phyloP scores from a whole-genome alignment of 1,284 basidiomycete genomes.

The Singerocomus rubriflavus region DNA sequence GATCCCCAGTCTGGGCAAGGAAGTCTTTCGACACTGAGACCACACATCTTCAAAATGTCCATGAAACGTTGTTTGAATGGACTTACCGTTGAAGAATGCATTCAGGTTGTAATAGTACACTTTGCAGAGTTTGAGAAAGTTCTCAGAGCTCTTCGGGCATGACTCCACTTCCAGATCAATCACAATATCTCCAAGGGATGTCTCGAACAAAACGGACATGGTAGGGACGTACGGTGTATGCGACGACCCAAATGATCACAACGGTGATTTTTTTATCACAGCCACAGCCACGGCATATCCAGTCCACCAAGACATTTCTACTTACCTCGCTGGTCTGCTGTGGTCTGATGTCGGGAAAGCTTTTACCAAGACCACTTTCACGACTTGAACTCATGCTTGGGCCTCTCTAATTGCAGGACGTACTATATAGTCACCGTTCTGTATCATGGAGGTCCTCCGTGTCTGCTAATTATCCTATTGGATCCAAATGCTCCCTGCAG shows the following conservation, averaged over 20 bases:
- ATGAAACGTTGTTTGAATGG: constrained; percentile 4
- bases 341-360: background rate
- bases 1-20: constrained; percentile 92
- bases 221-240: background rate
- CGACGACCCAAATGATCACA: background rate
- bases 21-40: constrained; percentile 87
- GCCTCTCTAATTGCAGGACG: background rate
- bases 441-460: background rate
- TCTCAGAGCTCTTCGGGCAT: constrained; percentile 89
- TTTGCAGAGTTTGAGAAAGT: constrained; percentile 97
- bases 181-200: constrained; percentile 92
- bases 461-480: background rate
- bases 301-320: too few species aligned
- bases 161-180: constrained; percentile 92
- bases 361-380: background rate
- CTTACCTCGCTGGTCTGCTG: background rate
- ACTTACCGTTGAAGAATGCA: constrained; percentile 93
- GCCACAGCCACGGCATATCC: too few species aligned
- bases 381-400: background rate
- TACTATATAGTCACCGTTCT: background rate
- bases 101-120: constrained; percentile 95
- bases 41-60: constrained; percentile 2
- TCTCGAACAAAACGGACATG: constrained; percentile 97
- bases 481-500: background rate
- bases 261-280: background rate